phyloP scores from a whole-genome alignment of 805 yeast genomes.

The Kuraishia cidri region DNA sequence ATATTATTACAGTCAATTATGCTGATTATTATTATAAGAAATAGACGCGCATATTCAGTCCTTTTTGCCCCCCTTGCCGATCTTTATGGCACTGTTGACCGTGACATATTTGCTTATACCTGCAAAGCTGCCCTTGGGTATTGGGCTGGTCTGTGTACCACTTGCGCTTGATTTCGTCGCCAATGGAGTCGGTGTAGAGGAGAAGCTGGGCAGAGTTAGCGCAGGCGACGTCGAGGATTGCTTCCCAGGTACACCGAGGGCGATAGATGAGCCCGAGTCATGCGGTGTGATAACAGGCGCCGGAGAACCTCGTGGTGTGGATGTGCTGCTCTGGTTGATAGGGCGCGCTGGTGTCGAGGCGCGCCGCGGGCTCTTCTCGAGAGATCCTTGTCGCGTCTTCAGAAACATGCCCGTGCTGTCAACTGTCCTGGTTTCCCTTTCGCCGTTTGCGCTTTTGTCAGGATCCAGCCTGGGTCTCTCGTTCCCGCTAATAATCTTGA shows the following conservation, averaged over 20 bases:
- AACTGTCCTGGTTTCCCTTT: neutral
- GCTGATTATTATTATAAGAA: too few relatives aligned
- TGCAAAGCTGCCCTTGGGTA: neutral
- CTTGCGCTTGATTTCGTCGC: neutral
- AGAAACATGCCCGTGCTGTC: neutral
- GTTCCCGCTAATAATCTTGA: constrained; percentile 9
- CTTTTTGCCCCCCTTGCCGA: constrained; percentile 17
- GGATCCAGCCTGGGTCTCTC: neutral
- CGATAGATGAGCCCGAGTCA: neutral
- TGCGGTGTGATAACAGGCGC: constrained; percentile 1
- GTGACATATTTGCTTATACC: constrained; percentile 8
- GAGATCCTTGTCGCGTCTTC: neutral
- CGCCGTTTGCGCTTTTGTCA: neutral
- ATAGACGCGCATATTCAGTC: too few relatives aligned
- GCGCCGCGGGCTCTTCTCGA: too few relatives aligned
- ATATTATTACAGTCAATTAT: too few relatives aligned
- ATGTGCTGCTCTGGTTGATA: too few relatives aligned
- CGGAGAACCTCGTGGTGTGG: constrained; percentile 1
- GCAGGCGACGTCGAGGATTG: neutral
- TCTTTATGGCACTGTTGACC: constrained; percentile 10
- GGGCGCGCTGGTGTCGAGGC: too few relatives aligned
- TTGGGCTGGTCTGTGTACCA: neutral
- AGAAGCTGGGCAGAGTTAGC: constrained; percentile 2
- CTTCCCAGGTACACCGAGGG: neutral
- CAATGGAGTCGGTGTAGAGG: constrained; percentile 3